Evolutionary conservation across 2,329 filamentous ascomycete genomes (phyloP).

Genomic region (Orbilia blumenaviensis): DNA sequence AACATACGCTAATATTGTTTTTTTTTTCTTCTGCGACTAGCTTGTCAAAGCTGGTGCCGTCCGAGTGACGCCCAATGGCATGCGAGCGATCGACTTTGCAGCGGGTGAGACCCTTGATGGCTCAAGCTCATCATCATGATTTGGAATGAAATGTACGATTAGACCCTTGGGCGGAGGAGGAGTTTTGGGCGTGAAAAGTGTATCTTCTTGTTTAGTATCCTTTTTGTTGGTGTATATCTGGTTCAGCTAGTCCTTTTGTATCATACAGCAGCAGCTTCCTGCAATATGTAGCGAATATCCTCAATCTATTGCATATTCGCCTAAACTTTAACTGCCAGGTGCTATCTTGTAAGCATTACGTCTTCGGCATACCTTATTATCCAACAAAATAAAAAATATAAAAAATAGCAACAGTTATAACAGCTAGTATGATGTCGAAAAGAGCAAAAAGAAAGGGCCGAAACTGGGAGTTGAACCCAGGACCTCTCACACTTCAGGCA

Average conservation of each 20-base stretch:
- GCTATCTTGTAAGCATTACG: too few species aligned
- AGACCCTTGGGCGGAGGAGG: background rate
- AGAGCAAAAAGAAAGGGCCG: constrained; percentile 24
- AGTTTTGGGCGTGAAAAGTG: constrained; percentile 36
- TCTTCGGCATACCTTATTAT: too few species aligned
- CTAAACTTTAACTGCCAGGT: too few species aligned
- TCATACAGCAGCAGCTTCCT: too few species aligned
- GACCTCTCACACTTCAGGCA: constrained; percentile 45
- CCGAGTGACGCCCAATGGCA: constrained; percentile 81
- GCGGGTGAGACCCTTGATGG: constrained; percentile 41
- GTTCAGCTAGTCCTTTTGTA: background rate
- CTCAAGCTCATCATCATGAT: background rate
- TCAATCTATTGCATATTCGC: too few species aligned
- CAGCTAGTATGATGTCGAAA: too few species aligned
- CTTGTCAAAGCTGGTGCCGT: constrained; percentile 95
- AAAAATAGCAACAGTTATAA: too few species aligned
- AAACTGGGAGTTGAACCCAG: constrained; percentile 36
- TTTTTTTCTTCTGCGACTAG: constrained; percentile 64
- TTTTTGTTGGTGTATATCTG: background rate
- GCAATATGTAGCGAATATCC: too few species aligned
- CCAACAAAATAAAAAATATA: background rate
- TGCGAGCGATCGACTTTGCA: constrained; percentile 68
- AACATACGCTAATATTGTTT: background rate
- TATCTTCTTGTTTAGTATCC: background rate
- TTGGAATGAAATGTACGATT: constrained; percentile 24